Base-by-base conservation (phyloP, 768 basidiomycete genomes). In the Dendrothele bispora region DNA sequence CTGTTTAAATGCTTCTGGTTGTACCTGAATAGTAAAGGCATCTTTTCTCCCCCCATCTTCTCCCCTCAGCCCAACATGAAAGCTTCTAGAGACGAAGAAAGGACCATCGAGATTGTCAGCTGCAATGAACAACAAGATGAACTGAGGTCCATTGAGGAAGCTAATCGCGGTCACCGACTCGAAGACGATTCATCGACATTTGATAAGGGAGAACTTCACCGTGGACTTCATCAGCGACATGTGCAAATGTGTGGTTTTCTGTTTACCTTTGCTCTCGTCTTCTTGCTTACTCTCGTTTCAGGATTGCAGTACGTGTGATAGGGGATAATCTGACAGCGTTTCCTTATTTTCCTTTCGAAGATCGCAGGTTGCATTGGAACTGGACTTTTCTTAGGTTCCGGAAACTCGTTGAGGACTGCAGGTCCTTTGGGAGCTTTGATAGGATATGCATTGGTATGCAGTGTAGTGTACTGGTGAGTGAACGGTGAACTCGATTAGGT, bases 351-450 rank as follows among this genome's bases (percentile, higher is more conserved):
- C 38, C 15, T 11, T 10, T 10, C 21, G 10, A 10, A n/a, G 21
- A 22, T 22, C 18, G 15, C 38, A 10, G n/a, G 38, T 8, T 32
- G 30, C 38, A n/a, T n/a, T 20, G 38, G 15, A 10, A n/a, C 15
- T 8, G 38, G 38, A 10, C 21, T 39, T n/a, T 39, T 39, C 18
- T 20, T 39, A 8, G 38, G 38, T 20, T 39, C 38, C 8, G 38
- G 38, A n/a, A 39, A 20, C 12, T 8, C 38, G 20, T 11, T 39
- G n/a, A 8, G 15, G 10, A 11, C 12, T 10, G 38, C n/a, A 10
- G 38, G 38, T 10, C 38, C 38, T n/a, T 18, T 39, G 10, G 38
- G 38, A n/a, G 38, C 38, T 39, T 39, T 39, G n/a, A n/a, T 39
- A 10, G 38, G 10, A 8, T 39, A 39, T 39, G 21, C 38, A 8